Conservation (phyloP, 805 yeast species). For the Komagataella ulmi region DNA sequence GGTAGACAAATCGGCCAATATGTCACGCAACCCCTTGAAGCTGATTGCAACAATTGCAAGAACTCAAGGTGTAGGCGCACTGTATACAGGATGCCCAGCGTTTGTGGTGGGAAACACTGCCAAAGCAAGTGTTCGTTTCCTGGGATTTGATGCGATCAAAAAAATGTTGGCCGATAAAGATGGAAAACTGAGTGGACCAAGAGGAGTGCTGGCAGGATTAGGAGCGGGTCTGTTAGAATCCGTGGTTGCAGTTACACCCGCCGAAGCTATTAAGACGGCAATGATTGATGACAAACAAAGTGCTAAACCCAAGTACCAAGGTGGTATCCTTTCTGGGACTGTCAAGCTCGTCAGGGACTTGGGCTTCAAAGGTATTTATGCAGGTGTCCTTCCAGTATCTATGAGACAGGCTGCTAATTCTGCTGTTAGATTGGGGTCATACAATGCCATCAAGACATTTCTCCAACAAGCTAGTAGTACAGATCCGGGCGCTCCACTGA, state of each 20-base stretch:
- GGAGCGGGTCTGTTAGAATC: constrained; percentile 95
- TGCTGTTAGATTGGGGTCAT: constrained; percentile 88
- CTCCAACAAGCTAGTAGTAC: constrained; percentile 58
- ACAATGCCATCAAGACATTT: constrained; percentile 72
- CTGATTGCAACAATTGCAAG: constrained; percentile 64
- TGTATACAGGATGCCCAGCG: constrained; percentile 95
- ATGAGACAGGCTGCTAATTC: constrained; percentile 93
- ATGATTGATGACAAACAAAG: constrained; percentile 86
- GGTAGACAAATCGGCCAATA: constrained; percentile 46
- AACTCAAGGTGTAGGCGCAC: constrained; percentile 63
- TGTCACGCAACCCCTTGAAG: constrained; percentile 74
- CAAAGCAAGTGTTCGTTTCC: constrained; percentile 89
- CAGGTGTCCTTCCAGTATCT: constrained; percentile 87
- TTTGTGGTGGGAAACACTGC: constrained; percentile 93
- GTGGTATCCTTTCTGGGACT: constrained; percentile 47
- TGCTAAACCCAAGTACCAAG: constrained; percentile 63
- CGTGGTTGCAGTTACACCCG: constrained; percentile 90
- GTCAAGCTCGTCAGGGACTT: constrained; percentile 55
- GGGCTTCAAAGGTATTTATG: constrained; percentile 75
- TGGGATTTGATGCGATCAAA: constrained; percentile 86
- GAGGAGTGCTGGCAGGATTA: constrained; percentile 93
- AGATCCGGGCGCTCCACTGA: constrained; percentile 60
- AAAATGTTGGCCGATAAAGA: constrained; percentile 62
- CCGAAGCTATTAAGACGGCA: constrained; percentile 93
- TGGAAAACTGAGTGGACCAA: constrained; percentile 78